Conservation (phyloP, 164 flowering plant species). For the Stephania japonica region DNA sequence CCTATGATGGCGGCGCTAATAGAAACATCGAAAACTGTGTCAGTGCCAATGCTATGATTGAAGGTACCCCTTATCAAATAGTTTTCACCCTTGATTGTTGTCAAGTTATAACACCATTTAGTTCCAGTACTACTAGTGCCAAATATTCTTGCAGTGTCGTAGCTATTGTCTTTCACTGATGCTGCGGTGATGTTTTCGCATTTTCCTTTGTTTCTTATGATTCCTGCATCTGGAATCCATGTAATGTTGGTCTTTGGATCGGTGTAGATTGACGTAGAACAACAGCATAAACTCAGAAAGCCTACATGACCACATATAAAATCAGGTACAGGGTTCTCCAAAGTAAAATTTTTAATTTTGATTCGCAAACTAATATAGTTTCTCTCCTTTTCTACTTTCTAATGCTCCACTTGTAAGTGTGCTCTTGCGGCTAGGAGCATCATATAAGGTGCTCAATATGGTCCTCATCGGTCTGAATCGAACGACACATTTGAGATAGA, state of each 20-base stretch:
- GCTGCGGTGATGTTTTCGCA: slow-evolving; percentile 25
- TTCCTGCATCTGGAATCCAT: slow-evolving; percentile 41
- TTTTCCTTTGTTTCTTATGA: slow-evolving; percentile 20
- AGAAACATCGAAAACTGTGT: slow-evolving; percentile 25
- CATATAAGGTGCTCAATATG: too few species aligned
- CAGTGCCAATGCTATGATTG: slow-evolving; percentile 17
- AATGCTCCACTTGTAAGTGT: neutral
- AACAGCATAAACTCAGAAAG: slow-evolving; percentile 52
- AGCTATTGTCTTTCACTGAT: slow-evolving; percentile 7
- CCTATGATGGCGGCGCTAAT: slow-evolving; percentile 32
- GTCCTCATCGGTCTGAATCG: neutral
- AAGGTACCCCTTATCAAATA: slow-evolving; percentile 58
- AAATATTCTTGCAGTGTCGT: slow-evolving; percentile 27
- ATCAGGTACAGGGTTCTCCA: neutral
- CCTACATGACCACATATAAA: slow-evolving; percentile 30
- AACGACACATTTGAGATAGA: neutral
- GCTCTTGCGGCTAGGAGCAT: too few species aligned
- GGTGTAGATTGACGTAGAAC: slow-evolving; percentile 34
- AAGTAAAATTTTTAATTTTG: neutral
- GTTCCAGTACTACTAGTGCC: slow-evolving; percentile 16
- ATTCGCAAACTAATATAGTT: too few species aligned
- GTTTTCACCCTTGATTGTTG: slow-evolving; percentile 28
- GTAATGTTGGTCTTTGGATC: slow-evolving; percentile 29
- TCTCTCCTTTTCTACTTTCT: too few species aligned
- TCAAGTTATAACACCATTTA: slow-evolving; percentile 52